Base-by-base conservation (phyloP, 2,329 filamentous ascomycete genomes). In the Microdochium paspali region DNA sequence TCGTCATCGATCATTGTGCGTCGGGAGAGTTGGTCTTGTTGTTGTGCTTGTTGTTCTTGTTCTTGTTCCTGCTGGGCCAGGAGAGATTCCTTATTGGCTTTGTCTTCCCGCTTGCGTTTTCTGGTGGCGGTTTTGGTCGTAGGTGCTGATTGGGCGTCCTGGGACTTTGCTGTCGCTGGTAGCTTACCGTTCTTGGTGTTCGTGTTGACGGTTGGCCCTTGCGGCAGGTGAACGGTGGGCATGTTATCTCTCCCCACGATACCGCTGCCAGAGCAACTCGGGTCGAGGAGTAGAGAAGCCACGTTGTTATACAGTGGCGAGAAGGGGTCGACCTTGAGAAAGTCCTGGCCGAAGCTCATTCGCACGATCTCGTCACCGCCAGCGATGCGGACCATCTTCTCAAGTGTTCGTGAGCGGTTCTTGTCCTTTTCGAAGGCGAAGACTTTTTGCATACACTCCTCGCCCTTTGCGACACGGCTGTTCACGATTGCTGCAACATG, bases 241-340 rank as follows among this genome's bases (percentile, higher is more conserved):
- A 84, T 79, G 43, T 90, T 87, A 56, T 96, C 90, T 20, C 93
- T 79, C 2, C 90, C 88, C 23, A 96, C 81, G 48, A 98, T 98
- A 1, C 93, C 93, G 61, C 89, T 96, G 0, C 93, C 93, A 1
- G 90, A 96, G 62, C 93, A 98, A 61, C 89, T 95, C 0, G 93
- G 93, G 61, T 98, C 93, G 2, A 98, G 75, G 1, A 98, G 73
- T 35, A 98, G 71, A 7, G 85, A 85, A 0, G 82, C 80, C n/a
- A 96, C 88, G n/a, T 80, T 70, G 44, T 67, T 67, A 58, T 84
- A 91, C 44, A 76, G 72, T 2, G 71, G 64, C 1, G 79, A 74
- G 1, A 66, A 54, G 0, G 90, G 87, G 50, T 91, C 77, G 4
- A 88, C 76, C 46, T 81, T 82, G 13, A 95, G 67, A 56, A 97